Conservation (phyloP, 257 asterid genomes). For the Fraxinus pennsylvanica region DNA sequence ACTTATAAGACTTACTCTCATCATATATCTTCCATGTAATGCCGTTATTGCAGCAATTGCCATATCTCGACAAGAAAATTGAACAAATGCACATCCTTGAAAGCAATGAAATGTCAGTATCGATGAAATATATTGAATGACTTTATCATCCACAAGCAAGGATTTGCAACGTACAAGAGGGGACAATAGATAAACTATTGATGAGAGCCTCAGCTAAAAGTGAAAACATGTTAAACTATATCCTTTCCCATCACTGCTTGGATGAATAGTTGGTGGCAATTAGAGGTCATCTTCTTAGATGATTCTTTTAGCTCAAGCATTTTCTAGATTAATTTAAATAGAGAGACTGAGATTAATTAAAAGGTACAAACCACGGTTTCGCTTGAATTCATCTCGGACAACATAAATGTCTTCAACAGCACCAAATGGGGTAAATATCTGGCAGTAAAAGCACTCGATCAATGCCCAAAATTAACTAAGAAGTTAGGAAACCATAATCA, state of each 20-base stretch:
- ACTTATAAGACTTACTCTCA: slow-evolving; percentile 57
- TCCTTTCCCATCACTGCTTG: slow-evolving; percentile 12
- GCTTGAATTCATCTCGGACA: slow-evolving; percentile 71
- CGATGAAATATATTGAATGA: slow-evolving; percentile 24
- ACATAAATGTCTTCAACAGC: slow-evolving; percentile 68
- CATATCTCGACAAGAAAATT: slow-evolving; percentile 70
- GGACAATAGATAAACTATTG: slow-evolving; percentile 4
- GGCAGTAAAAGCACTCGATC: slow-evolving; percentile 34
- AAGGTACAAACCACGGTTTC: slow-evolving; percentile 64
- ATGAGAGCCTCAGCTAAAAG: neutral
- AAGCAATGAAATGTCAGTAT: slow-evolving; percentile 39
- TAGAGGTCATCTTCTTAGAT: neutral
- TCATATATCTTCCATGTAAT: slow-evolving; percentile 66
- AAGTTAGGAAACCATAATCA: neutral
- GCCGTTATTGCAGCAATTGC: slow-evolving; percentile 85
- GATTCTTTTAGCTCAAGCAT: slow-evolving; percentile 21
- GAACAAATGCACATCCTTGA: slow-evolving; percentile 84
- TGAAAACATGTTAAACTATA: neutral
- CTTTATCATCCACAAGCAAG: slow-evolving; percentile 31
- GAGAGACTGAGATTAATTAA: neutral
- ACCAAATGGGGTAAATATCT: slow-evolving; percentile 88
- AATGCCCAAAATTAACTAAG: slow-evolving; percentile 22
- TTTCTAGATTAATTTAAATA: neutral
- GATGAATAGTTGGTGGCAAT: slow-evolving; percentile 12
- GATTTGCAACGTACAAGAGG: slow-evolving; percentile 22